Conservation (phyloP, 495 filamentous ascomycete genomes). For the Podospora pseudoanserina region DNA sequence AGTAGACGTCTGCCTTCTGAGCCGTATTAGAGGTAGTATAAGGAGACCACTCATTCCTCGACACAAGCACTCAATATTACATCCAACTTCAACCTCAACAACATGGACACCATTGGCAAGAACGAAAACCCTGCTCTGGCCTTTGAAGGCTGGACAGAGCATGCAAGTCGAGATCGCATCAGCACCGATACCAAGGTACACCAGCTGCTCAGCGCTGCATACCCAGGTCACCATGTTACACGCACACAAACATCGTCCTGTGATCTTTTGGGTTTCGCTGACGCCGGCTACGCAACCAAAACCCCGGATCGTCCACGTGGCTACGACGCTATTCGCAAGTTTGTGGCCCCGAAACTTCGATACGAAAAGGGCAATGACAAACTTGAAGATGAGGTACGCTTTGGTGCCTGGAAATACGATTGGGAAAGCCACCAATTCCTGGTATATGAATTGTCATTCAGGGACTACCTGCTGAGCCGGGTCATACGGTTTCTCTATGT, state of each 20-base stretch:
- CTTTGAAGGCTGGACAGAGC: not conserved
- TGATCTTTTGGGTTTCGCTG: constrained; percentile 28
- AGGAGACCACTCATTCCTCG: no score
- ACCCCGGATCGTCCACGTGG: constrained; percentile 7
- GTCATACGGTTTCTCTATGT: constrained; percentile 39
- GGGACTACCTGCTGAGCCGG: constrained; percentile 25
- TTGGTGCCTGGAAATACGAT: constrained; percentile 35
- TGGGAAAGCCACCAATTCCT: constrained; percentile 42
- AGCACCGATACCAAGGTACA: not conserved
- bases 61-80: no score
- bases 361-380: not conserved
- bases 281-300: constrained; percentile 26
- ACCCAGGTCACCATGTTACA: not conserved
- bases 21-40: no score
- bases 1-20: no score
- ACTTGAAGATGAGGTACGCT: constrained; percentile 6
- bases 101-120: not conserved
- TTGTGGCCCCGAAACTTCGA: constrained; percentile 9
- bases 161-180: not conserved
- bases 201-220: not conserved
- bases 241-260: not conserved
- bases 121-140: not conserved
- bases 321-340: constrained; percentile 20
- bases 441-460: constrained; percentile 41
- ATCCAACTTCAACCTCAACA: no score